Conservation (phyloP, 371 early-diverging fungal species). For the Mortierella sp. region DNA sequence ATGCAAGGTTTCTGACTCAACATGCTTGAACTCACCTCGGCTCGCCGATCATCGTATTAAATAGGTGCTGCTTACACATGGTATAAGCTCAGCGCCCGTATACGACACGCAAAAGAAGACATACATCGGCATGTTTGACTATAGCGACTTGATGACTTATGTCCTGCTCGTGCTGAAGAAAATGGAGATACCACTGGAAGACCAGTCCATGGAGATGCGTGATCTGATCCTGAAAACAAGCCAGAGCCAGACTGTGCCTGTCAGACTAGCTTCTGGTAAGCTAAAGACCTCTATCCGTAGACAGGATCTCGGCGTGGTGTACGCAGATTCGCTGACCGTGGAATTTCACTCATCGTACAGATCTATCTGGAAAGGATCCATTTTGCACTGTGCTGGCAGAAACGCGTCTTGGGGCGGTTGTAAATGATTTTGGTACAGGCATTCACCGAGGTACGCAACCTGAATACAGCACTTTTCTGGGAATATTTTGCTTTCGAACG, state of each 20-base stretch:
- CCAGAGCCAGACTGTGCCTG: constrained; percentile 66
- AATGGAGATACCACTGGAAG: constrained; percentile 33
- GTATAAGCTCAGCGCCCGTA: constrained; percentile 69
- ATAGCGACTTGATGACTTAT: constrained; percentile 79
- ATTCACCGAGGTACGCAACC: constrained; percentile 82
- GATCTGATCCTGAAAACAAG: constrained; percentile 67
- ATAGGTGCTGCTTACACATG: constrained; percentile 7
- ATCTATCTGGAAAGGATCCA: constrained; percentile 82
- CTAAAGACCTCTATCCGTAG: too few relatives aligned
- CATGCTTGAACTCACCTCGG: not conserved
- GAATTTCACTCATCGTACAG: constrained; percentile 49
- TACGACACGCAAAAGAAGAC: constrained; percentile 60
- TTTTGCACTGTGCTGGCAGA: constrained; percentile 84
- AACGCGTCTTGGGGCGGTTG: constrained; percentile 75
- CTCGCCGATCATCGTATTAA: not conserved
- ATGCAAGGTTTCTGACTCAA: not conserved
- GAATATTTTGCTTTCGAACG: constrained; percentile 3
- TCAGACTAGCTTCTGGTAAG: constrained; percentile 63
- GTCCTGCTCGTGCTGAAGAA: constrained; percentile 60
- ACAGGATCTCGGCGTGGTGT: too few relatives aligned
- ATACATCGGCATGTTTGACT: constrained; percentile 89
- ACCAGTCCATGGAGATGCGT: constrained; percentile 60
- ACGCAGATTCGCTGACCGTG: too few relatives aligned
- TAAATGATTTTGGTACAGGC: constrained; percentile 78
- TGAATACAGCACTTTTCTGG: too few relatives aligned